Evolutionary conservation across 1,284 basidiomycete species (phyloP), one percentile per base, ranked within the genome.

Genomic region (Lentinus polychrous): DNA sequence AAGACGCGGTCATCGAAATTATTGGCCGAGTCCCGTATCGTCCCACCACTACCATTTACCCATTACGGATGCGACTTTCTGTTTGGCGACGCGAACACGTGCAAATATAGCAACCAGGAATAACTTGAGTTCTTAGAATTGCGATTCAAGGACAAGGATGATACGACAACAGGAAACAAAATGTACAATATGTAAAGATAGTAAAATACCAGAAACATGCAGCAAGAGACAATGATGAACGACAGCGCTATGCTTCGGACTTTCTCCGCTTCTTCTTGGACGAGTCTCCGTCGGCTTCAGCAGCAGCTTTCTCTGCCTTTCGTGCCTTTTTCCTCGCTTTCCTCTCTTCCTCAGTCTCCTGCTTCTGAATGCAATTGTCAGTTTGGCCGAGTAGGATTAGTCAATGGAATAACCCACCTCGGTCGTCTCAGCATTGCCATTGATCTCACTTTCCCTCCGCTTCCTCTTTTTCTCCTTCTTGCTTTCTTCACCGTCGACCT

Each of bases 201-300:
- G 22, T 40, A 48, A 33, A 10, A 50, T 37, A 48, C 36, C 35
- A 50, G 32, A 53, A 27, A 22, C 8, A 27, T 17, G 31, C 41
- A 11, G 39, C 38, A 18, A 43, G 33, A 36, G 15, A 46, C 15
- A 24, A 4, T 35, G 27, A 41, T 39, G 10, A 36, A 35, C 22
- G 32, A n/a, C 17, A 37, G 20, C 34, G 40, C 49, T 60, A 75
- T 63, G 64, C 68, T 57, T 79, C 76, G 17, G 74, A 71, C 57
- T 83, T 86, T 68, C 78, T 88, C 70, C 87, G 90, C 68, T 87
- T 88, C 66, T 72, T 72, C 57, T 79, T 73, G 37, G 75, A 74
- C 18, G 78, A 82, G 34, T 68, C 70, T n/a, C 61, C 68, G 46
- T 65, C 57, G 3, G 67, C 69, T 7, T 65, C 72, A n/a, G 74